Base-by-base conservation (phyloP, 805 yeast genomes). In the Yarrowia sp. region DNA sequence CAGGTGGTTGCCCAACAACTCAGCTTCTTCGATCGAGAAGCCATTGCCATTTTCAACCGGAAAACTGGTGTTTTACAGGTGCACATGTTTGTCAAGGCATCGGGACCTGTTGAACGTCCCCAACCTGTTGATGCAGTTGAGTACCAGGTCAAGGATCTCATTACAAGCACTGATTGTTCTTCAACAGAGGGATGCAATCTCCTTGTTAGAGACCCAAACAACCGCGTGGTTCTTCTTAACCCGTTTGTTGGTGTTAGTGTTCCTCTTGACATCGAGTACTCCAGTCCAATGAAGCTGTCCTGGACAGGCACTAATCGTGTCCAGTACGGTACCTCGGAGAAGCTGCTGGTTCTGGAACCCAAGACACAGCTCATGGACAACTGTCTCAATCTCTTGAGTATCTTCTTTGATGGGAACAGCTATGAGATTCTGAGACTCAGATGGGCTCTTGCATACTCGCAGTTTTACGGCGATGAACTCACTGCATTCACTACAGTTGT, bases 11-110 rank as follows among this genome's bases (percentile, higher is more conserved):
- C 82, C 0, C 75, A 77, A 61, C 80, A 80, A 9, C 70, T 85
- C n/a, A 72, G 74, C 5, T 85, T 79, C 71, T 83, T 82, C 26
- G 85, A 84, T 38, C 85, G 84, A 72, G 94, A 91, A 74, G 89
- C 88, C 0, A 74, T 91, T 0, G 84, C 87, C 0, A 76, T 90
- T 8, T 81, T 84, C 64, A 85, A 88, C 76, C 73, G 74, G 15
- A 73, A 72, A 5, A 75, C 80, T 0, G 72, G 77, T 12, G 82
- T 84, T 53, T 79, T 87, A 4, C 82, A 83, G 48, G 81, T 89
- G 3, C 80, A 88, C 72, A 80, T 86, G 5, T 85, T 84, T 77
- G 79, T 79, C 65, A 77, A 75, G 67, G 71, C 82, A 8, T 22
- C 67, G 9, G 71, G 78, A 43, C 76, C 78, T 1, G 72, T 74